A percentile compares a stretch with the other conserved stretches of the same genome.
Evolutionary conservation across 1,284 basidiomycete species (phyloP).

Genomic region (Malassezia obtusa): DNA sequence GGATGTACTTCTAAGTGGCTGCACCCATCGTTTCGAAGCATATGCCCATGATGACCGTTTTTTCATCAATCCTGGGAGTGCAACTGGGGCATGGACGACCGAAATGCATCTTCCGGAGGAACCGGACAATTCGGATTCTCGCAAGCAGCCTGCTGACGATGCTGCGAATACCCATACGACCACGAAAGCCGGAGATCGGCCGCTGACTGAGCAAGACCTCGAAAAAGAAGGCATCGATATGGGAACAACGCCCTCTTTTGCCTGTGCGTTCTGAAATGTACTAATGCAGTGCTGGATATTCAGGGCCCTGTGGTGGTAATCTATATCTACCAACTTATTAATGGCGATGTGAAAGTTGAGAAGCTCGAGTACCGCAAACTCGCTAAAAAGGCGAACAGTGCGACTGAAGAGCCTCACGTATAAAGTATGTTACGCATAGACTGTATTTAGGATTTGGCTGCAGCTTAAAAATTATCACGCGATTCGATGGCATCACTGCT

Average conservation of each 20-base stretch:
- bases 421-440: not conserved
- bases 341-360: constrained; percentile 46
- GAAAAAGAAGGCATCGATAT: not conserved
- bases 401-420: not conserved
- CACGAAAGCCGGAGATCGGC: not conserved
- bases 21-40: constrained; percentile 93
- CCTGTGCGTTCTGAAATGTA: constrained; percentile 6
- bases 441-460: too few species aligned
- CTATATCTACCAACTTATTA: constrained; percentile 46
- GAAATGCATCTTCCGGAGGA: too few species aligned
- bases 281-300: constrained; percentile 37
- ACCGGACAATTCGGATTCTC: constrained; percentile 17
- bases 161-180: not conserved
- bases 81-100: constrained; percentile 74
- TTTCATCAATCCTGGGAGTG: constrained; percentile 92
- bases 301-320: constrained; percentile 44
- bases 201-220: not conserved
- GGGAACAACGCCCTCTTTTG: constrained; percentile 7
- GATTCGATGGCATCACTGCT: too few species aligned
- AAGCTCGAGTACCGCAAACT: constrained; percentile 45
- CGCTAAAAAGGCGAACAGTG: too few species aligned
- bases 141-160: not conserved
- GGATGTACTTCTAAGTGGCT: constrained; percentile 84
- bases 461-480: too few species aligned
- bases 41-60: constrained; percentile 82